Conservation (phyloP, 495 filamentous ascomycete genomes). For the Hypoxylon lenormandii region DNA sequence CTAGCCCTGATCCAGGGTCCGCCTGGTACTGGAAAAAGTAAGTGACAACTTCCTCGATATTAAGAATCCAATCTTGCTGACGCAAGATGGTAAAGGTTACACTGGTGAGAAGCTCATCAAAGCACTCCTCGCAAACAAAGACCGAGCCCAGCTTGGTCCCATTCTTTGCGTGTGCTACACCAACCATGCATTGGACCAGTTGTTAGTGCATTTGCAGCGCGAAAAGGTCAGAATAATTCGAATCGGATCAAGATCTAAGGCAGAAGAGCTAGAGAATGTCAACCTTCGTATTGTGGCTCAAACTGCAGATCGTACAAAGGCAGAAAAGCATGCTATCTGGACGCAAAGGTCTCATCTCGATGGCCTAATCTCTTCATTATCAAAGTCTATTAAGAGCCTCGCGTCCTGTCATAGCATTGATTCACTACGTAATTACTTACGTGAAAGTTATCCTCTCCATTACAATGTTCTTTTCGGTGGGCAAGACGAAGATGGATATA, state of each 20-base stretch:
- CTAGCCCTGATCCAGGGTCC: constrained; percentile 82
- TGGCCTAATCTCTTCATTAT: constrained; percentile 1
- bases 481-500: constrained; percentile 39
- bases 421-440: constrained; percentile 29
- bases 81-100: constrained; percentile 48
- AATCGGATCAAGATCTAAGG: constrained; percentile 75
- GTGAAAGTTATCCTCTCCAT: constrained; percentile 11
- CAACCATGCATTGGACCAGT: constrained; percentile 79
- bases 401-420: constrained; percentile 15
- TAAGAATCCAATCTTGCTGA: no score
- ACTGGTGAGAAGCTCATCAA: constrained; percentile 62
- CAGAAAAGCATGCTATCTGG: constrained; percentile 44
- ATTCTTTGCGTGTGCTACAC: constrained; percentile 77
- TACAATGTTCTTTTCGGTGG: constrained; percentile 49
- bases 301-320: constrained; percentile 44
- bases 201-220: constrained; percentile 72
- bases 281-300: constrained; percentile 61
- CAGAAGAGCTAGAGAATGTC: constrained; percentile 62
- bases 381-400: constrained; percentile 23
- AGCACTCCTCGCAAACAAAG: constrained; percentile 70
- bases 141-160: constrained; percentile 65
- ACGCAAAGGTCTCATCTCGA: constrained; percentile 13
- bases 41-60: constrained; percentile 1
- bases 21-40: constrained; percentile 81
- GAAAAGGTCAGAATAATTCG: constrained; percentile 73